Conservation (phyloP, 2,329 filamentous ascomycete genomes). For the Dothideomycetes sp. region DNA sequence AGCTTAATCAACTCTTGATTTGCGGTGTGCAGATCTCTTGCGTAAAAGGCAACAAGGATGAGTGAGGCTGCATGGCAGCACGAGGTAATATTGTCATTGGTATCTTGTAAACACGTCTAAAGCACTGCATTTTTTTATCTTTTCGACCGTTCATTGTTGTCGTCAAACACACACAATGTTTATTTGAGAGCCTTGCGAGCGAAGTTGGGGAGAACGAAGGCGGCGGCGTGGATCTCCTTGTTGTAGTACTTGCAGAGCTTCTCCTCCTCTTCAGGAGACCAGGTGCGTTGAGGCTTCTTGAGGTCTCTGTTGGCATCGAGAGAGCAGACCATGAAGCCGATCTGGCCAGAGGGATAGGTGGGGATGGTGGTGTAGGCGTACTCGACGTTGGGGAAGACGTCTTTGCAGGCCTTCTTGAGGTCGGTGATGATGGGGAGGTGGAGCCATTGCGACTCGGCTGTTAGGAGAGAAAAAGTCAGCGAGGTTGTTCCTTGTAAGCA, state of each 20-base stretch:
- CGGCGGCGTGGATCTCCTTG: slow-evolving; percentile 88
- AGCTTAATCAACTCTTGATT: no score
- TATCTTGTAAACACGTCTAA: slow-evolving; percentile 11
- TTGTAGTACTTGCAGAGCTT: slow-evolving; percentile 96
- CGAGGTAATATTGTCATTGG: slow-evolving; percentile 10
- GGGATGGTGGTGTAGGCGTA: slow-evolving; percentile 99
- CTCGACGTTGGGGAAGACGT: slow-evolving; percentile 95
- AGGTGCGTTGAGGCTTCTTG: slow-evolving; percentile 72
- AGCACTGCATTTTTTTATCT: slow-evolving; percentile 8
- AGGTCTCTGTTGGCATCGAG: slow-evolving; percentile 83
- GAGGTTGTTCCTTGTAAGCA: slow-evolving; percentile 1
- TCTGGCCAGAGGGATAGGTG: slow-evolving; percentile 97
- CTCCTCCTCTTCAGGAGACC: slow-evolving; percentile 81
- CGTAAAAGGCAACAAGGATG: no score
- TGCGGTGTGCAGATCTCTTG: no score
- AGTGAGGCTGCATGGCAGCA: slow-evolving; percentile 6
- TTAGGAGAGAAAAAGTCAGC: slow-evolving; percentile 11
- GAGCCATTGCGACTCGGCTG: slow-evolving; percentile 99
- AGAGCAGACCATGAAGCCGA: slow-evolving; percentile 99
- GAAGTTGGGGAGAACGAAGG: slow-evolving; percentile 89
- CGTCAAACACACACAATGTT: slow-evolving; percentile 3
- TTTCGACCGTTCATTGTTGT: slow-evolving; percentile 1
- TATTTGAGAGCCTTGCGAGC: slow-evolving; percentile 61
- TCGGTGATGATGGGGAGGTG: slow-evolving; percentile 87
- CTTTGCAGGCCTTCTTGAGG: slow-evolving; percentile 93